phyloP scores from a whole-genome alignment of 2,329 filamentous ascomycete species.

The Didymella arachidicola region DNA sequence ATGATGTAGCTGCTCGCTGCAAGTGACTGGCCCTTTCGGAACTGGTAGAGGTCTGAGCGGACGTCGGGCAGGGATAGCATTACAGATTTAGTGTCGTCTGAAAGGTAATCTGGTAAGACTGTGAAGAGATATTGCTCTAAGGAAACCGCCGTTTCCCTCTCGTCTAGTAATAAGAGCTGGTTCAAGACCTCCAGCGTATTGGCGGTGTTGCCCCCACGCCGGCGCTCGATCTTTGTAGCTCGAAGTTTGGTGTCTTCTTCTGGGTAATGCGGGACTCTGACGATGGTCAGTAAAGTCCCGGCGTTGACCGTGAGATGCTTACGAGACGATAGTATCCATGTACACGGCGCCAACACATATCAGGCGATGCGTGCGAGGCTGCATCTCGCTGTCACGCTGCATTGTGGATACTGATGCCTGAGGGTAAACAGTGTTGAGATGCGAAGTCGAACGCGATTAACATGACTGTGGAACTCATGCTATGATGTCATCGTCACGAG shows the following conservation, averaged over 20 bases:
- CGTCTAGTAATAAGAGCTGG: constrained; percentile 54
- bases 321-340: constrained; percentile 74
- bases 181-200: constrained; percentile 76
- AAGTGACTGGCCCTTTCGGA: constrained; percentile 60
- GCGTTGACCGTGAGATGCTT: constrained; percentile 22
- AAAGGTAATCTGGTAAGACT: constrained; percentile 62
- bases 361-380: constrained; percentile 45
- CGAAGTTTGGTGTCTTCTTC: constrained; percentile 76
- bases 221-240: constrained; percentile 64
- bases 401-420: background rate
- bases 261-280: constrained; percentile 71
- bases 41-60: constrained; percentile 2
- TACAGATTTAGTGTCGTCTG: constrained; percentile 62
- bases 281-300: background rate
- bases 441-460: background rate
- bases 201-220: constrained; percentile 76
- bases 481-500: constrained; percentile 20
- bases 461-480: constrained; percentile 14
- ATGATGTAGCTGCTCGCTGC: constrained; percentile 75
- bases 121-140: constrained; percentile 50
- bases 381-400: constrained; percentile 46
- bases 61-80: constrained; percentile 62
- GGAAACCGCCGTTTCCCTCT: background rate
- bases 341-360: constrained; percentile 73
- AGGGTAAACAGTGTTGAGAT: background rate